Conservation (phyloP, 176 grass and related monocot species). For the Tillandsia leiboldiana region DNA sequence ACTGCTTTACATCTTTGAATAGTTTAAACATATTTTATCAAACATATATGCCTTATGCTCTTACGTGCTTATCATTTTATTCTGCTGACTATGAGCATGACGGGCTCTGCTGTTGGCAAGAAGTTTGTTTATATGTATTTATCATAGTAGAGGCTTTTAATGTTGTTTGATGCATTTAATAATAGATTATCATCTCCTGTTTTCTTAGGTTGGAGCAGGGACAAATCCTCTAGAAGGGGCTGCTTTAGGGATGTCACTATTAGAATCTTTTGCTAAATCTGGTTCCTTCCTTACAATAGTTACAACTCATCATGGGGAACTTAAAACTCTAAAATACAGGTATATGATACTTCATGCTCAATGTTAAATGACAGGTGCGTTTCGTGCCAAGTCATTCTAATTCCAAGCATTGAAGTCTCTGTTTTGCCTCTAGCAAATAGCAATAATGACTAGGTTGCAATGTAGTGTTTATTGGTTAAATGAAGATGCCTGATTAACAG, state of each 20-base stretch:
- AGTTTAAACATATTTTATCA: background rate
- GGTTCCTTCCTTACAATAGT: conserved; percentile 62
- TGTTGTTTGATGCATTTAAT: background rate
- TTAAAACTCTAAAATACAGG: conserved; percentile 85
- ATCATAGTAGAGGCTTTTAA: background rate
- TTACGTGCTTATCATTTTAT: background rate
- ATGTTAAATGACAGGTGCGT: background rate
- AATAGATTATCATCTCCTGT: background rate
- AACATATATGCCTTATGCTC: background rate
- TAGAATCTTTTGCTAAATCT: conserved; percentile 69
- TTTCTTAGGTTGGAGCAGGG: conserved; percentile 61
- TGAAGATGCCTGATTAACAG: no score
- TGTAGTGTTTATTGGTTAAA: no score
- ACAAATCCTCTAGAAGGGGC: conserved; percentile 86
- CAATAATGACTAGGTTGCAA: no score
- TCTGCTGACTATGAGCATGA: background rate
- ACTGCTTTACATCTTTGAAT: background rate
- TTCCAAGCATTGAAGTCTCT: no score
- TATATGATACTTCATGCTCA: conserved; percentile 26
- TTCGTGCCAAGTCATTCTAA: no score
- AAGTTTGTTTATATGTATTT: background rate
- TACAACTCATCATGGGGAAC: conserved; percentile 79
- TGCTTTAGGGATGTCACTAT: conserved; percentile 71
- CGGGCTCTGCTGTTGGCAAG: background rate
- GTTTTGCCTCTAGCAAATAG: no score